A percentile compares a stretch with the other conserved stretches of the same genome.
These are phyloP conservation scores for apple (Malus domestica) DNA, from an alignment of 306 rosid genomes.

Conservation along the genomic window DNA sequence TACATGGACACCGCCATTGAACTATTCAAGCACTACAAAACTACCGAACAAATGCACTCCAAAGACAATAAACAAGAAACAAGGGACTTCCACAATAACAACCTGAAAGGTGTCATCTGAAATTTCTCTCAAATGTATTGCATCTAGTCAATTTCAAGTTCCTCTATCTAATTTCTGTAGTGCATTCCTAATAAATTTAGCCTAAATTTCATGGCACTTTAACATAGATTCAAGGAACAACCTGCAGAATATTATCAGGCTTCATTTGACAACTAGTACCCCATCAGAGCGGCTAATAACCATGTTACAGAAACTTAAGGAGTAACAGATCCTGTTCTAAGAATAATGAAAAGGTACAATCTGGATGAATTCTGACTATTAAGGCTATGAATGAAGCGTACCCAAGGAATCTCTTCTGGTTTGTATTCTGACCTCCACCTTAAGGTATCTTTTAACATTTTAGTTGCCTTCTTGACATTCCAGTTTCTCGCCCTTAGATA, in stretches of 20 bases:
- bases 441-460: constrained; percentile 71
- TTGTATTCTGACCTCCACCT: constrained; percentile 77
- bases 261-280: neutral
- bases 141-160: neutral
- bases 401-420: constrained; percentile 95
- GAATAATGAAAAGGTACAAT: neutral
- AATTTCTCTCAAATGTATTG: neutral
- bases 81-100: neutral
- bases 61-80: neutral
- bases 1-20: neutral
- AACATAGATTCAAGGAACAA: neutral
- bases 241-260: neutral
- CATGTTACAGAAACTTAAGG: neutral
- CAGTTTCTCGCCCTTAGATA: constrained; percentile 75
- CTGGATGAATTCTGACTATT: neutral
- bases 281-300: neutral
- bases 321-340: neutral
- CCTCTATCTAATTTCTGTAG: too few species aligned
- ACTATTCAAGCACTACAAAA: neutral
- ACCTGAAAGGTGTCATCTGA: neutral
- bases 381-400: constrained; percentile 18
- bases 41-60: neutral
- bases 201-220: neutral
- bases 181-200: too few species aligned
- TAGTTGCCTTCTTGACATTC: constrained; percentile 84